A percentile compares a stretch with the other conserved stretches of the same genome.
Conservation (phyloP, 1,139 yeast genomes). For the Suhomyces panamericanus region DNA sequence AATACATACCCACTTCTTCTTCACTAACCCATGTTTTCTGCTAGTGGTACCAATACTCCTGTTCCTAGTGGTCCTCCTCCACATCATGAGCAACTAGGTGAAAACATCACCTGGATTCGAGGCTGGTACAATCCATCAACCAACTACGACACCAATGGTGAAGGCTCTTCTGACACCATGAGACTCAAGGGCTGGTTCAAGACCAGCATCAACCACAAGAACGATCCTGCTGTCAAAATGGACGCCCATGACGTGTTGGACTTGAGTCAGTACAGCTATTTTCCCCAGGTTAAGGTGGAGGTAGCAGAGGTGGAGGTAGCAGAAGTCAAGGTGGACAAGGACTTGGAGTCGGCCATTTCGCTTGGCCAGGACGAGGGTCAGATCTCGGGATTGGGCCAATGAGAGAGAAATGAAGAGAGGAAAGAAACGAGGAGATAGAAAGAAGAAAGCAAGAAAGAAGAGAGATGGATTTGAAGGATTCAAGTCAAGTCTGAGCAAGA, state of each 20-base stretch:
- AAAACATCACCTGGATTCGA: constrained; percentile 41
- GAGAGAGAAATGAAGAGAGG: too few relatives aligned
- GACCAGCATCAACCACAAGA: constrained; percentile 23
- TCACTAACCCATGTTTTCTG: constrained; percentile 11
- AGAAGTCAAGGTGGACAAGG: constrained; percentile 13
- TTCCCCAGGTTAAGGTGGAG: constrained; percentile 16
- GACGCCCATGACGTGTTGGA: constrained; percentile 31
- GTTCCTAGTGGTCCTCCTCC: constrained; percentile 12
- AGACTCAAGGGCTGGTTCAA: constrained; percentile 45
- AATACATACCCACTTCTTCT: neutral
- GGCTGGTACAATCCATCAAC: constrained; percentile 41
- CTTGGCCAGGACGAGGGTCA: constrained; percentile 25
- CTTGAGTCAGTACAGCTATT: constrained; percentile 33
- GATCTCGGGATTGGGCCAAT: constrained; percentile 16
- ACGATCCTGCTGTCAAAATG: constrained; percentile 15
- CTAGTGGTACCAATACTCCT: constrained; percentile 17
- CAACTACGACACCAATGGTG: constrained; percentile 17
- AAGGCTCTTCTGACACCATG: constrained; percentile 19
- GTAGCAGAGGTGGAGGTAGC: too few relatives aligned
- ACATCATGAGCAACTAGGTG: constrained; percentile 26
- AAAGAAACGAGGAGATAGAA: too few relatives aligned
- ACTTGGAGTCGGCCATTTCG: constrained; percentile 23
- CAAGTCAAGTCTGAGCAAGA: too few relatives aligned
- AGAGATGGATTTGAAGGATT: too few relatives aligned
- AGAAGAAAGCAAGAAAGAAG: too few relatives aligned